Evolutionary conservation across 768 basidiomycete genomes (phyloP).

Genomic region (Suillus tomentosus): DNA sequence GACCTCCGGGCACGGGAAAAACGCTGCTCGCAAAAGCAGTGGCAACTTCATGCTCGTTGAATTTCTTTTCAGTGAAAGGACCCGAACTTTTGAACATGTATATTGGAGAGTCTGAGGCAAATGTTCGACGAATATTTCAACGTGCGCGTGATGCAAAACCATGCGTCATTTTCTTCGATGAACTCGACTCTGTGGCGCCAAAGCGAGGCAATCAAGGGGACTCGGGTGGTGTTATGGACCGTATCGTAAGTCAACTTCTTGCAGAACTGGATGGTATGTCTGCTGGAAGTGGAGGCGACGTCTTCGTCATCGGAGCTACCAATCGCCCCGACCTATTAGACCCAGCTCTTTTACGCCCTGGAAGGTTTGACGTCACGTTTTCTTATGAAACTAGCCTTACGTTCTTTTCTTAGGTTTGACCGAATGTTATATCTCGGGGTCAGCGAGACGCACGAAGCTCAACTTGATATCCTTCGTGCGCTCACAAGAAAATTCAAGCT

Average conservation of each 20-base stretch:
- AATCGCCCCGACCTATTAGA: conserved; percentile 93
- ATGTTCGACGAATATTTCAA: conserved; percentile 91
- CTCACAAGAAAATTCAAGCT: conserved; percentile 91
- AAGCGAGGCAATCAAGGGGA: conserved; percentile 95
- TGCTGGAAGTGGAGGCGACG: conserved; percentile 60
- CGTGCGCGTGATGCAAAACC: conserved; percentile 89
- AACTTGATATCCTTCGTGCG: conserved; percentile 84
- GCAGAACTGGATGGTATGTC: conserved; percentile 94
- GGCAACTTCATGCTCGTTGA: conserved; percentile 91
- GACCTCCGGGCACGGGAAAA: conserved; percentile 95
- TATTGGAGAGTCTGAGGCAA: conserved; percentile 97
- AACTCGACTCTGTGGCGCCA: conserved; percentile 92
- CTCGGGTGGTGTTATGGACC: conserved; percentile 97
- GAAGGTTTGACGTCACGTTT: conserved; percentile 53
- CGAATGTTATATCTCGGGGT: conserved; percentile 95
- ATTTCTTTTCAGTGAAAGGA: conserved; percentile 97
- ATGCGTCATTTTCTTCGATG: conserved; percentile 97
- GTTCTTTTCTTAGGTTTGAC: conserved; percentile 72
- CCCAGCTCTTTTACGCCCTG: conserved; percentile 85
- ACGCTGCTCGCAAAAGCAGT: conserved; percentile 95
- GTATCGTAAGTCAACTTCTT: conserved; percentile 92
- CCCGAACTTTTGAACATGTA: conserved; percentile 98
- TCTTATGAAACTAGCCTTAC: background rate
- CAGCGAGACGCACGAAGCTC: conserved; percentile 83
- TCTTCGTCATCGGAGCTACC: conserved; percentile 95